These are phyloP conservation scores for Yamadazyma sp. DNA, from an alignment of 805 yeast genomes.

Conservation along the genomic window DNA sequence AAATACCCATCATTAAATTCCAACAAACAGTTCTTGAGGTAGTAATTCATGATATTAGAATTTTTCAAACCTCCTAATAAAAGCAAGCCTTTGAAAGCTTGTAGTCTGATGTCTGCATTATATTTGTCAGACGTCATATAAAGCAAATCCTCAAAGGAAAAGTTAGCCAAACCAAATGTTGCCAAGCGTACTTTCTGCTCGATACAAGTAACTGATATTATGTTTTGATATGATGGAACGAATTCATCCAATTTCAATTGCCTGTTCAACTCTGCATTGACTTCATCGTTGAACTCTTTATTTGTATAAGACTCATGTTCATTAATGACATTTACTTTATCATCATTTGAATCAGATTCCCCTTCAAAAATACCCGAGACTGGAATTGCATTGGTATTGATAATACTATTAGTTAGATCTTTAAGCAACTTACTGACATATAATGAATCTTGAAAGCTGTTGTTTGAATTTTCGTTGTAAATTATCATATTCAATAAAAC, in stretches of 20 bases:
- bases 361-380: conserved; percentile 5
- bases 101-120: conserved; percentile 52
- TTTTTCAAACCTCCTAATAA: conserved; percentile 77
- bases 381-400: conserved; percentile 14
- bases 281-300: conserved; percentile 23
- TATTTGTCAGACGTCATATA: conserved; percentile 48
- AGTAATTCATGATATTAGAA: conserved; percentile 54
- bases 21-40: conserved; percentile 53
- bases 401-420: conserved; percentile 42
- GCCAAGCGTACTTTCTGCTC: conserved; percentile 59
- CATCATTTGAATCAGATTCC: conserved; percentile 2
- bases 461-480: conserved; percentile 82
- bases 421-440: conserved; percentile 60
- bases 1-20: conserved; percentile 52
- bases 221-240: conserved; percentile 69
- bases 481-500: conserved; percentile 69
- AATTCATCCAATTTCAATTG: conserved; percentile 78
- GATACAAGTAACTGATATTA: conserved; percentile 55
- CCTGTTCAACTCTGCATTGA: conserved; percentile 65
- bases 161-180: conserved; percentile 47
- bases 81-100: conserved; percentile 69
- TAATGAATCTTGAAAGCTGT: conserved; percentile 68
- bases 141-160: conserved; percentile 55
- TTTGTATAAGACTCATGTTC: conserved; percentile 6
- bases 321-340: conserved; percentile 4